These are phyloP conservation scores for Cladophialophora carrionii DNA, from an alignment of 2,329 filamentous ascomycete genomes.

Conservation along the genomic window DNA sequence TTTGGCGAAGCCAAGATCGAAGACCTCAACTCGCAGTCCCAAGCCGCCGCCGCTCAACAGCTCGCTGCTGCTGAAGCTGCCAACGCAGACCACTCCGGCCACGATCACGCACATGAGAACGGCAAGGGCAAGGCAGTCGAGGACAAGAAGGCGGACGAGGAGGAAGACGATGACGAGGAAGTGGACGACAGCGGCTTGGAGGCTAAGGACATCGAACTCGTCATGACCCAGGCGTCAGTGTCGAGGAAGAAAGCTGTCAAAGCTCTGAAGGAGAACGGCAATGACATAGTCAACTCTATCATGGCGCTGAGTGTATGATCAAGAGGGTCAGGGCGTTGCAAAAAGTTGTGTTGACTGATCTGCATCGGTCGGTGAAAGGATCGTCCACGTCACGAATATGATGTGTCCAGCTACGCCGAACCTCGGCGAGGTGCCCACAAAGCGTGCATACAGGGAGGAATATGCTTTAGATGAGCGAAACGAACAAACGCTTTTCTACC, in stretches of 20 bases:
- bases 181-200: slow-evolving; percentile 93
- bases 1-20: slow-evolving; percentile 99
- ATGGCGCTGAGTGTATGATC: slow-evolving; percentile 87
- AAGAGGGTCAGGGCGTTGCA: slow-evolving; percentile 12
- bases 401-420: slow-evolving; percentile 7
- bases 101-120: slow-evolving; percentile 61
- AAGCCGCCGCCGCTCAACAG: slow-evolving; percentile 93
- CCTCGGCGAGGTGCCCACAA: slow-evolving; percentile 10
- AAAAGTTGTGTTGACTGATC: slow-evolving; percentile 26
- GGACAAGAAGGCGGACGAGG: slow-evolving; percentile 69
- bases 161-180: slow-evolving; percentile 93
- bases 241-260: slow-evolving; percentile 99
- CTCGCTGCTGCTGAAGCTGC: slow-evolving; percentile 74
- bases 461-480: slow-evolving; percentile 22
- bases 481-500: slow-evolving; percentile 16
- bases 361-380: slow-evolving; percentile 12
- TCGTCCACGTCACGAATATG: slow-evolving; percentile 6
- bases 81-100: slow-evolving; percentile 62
- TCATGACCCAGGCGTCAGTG: slow-evolving; percentile 97
- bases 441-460: slow-evolving; percentile 11
- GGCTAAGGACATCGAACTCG: slow-evolving; percentile 98
- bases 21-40: slow-evolving; percentile 97
- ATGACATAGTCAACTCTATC: slow-evolving; percentile 99
- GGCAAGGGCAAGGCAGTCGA: slow-evolving; percentile 68
- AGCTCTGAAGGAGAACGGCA: slow-evolving; percentile 94